A percentile compares a stretch with the other conserved stretches of the same genome.
These are phyloP conservation scores for Seiridium cupressi DNA, from an alignment of 2,329 filamentous ascomycete genomes.

Conservation along the genomic window DNA sequence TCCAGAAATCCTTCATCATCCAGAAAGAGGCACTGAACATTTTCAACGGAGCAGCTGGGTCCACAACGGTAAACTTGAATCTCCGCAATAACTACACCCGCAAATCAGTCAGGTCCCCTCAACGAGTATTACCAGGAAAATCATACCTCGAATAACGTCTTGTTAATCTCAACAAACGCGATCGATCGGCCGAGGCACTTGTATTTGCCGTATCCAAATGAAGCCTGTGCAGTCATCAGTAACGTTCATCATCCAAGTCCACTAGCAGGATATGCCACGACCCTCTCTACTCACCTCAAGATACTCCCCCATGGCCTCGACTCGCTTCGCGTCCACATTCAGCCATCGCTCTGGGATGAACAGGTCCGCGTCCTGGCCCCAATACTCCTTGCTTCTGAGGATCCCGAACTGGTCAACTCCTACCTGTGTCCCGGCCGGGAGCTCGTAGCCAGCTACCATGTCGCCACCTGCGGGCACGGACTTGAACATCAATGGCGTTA, in stretches of 20 bases:
- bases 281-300: conserved; percentile 7
- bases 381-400: background rate
- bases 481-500: conserved; percentile 12
- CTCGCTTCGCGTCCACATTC: conserved; percentile 2
- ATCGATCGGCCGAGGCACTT: conserved; percentile 13
- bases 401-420: conserved; percentile 4
- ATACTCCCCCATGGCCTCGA: conserved; percentile 9
- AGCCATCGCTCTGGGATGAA: conserved; percentile 14
- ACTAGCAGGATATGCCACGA: background rate
- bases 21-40: background rate
- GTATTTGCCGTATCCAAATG: conserved; percentile 12
- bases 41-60: background rate
- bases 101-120: background rate
- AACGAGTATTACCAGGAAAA: background rate
- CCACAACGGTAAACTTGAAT: background rate
- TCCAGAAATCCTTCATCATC: conserved; percentile 2
- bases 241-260: too few relatives aligned
- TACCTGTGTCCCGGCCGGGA: conserved; percentile 12
- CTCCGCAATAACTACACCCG: background rate
- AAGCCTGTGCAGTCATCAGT: background rate
- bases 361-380: conserved; percentile 5
- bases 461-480: conserved; percentile 13
- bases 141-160: conserved; percentile 11
- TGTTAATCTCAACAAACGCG: conserved; percentile 12
- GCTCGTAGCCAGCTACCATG: conserved; percentile 5